phyloP scores from a whole-genome alignment of 345 rosid genomes.

The Populus alba region DNA sequence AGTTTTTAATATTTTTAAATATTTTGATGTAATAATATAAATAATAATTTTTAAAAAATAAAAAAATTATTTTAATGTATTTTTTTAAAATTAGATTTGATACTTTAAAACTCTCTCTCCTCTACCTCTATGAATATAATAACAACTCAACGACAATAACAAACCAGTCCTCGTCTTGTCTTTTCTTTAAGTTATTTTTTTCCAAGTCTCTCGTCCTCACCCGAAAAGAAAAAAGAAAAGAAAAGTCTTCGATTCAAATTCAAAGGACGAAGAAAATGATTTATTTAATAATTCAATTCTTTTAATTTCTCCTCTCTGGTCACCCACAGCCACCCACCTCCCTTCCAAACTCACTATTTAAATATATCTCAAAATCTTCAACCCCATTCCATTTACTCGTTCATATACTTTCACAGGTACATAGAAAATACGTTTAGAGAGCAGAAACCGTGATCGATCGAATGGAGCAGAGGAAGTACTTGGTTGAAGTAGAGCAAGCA shows the following conservation, averaged over 20 bases:
- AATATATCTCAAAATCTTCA: not conserved
- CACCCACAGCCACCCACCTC: not conserved
- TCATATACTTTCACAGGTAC: not conserved
- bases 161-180: too few relatives aligned
- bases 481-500: constrained; percentile 68
- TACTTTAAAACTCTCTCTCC: too few relatives aligned
- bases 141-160: too few relatives aligned
- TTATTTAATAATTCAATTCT: not conserved
- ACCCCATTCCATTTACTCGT: not conserved
- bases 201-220: not conserved
- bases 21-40: too few relatives aligned
- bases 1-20: too few relatives aligned
- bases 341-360: not conserved
- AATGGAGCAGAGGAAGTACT: constrained; percentile 47
- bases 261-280: not conserved
- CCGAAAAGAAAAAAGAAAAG: not conserved
- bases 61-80: too few relatives aligned
- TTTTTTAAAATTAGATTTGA: too few relatives aligned
- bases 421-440: not conserved
- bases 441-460: not conserved
- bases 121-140: too few relatives aligned
- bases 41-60: too few relatives aligned
- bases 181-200: too few relatives aligned
- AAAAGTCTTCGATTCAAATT: not conserved
- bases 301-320: not conserved